These are phyloP conservation scores for Pseudozyma flocculosa DNA, from an alignment of 1,284 basidiomycete genomes.

Conservation along the genomic window DNA sequence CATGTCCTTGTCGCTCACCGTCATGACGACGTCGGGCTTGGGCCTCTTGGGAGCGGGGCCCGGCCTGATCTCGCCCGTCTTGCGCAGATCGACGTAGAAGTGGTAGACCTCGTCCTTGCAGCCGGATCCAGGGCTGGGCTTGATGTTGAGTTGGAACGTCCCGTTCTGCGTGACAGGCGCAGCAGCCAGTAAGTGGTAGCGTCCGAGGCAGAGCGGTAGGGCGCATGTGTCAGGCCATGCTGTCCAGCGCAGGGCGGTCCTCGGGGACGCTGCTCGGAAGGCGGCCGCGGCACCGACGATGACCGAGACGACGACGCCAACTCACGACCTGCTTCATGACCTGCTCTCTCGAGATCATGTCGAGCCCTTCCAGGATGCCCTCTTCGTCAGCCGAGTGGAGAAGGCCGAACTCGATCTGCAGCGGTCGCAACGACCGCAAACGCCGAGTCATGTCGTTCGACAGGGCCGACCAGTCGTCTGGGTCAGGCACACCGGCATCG, in stretches of 20 bases:
- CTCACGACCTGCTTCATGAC: conserved; percentile 37
- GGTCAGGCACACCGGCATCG: too few species aligned
- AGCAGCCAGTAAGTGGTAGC: not conserved
- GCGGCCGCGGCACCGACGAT: too few species aligned
- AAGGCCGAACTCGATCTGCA: conserved; percentile 34
- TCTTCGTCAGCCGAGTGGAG: conserved; percentile 30
- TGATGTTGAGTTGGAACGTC: conserved; percentile 41
- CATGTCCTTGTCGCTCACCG: conserved; percentile 46
- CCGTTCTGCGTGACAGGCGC: conserved; percentile 14
- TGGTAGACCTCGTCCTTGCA: conserved; percentile 14
- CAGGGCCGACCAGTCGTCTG: too few species aligned
- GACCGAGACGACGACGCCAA: too few species aligned
- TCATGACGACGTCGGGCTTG: conserved; percentile 41
- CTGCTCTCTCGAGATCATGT: conserved; percentile 43
- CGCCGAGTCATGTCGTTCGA: too few species aligned
- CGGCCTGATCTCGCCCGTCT: conserved; percentile 26
- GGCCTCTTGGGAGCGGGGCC: conserved; percentile 34
- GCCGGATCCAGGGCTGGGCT: conserved; percentile 12
- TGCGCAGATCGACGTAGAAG: conserved; percentile 47
- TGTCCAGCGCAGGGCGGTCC: too few species aligned
- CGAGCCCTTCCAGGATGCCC: conserved; percentile 30
- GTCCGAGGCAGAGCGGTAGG: too few species aligned
- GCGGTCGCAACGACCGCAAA: not conserved
- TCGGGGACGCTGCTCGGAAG: too few species aligned
- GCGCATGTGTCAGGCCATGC: too few species aligned